A percentile compares a stretch with the other conserved stretches of the same genome.
Evolutionary conservation across 2,329 filamentous ascomycete species (phyloP).

Genomic region (Elsinoe necatrix): DNA sequence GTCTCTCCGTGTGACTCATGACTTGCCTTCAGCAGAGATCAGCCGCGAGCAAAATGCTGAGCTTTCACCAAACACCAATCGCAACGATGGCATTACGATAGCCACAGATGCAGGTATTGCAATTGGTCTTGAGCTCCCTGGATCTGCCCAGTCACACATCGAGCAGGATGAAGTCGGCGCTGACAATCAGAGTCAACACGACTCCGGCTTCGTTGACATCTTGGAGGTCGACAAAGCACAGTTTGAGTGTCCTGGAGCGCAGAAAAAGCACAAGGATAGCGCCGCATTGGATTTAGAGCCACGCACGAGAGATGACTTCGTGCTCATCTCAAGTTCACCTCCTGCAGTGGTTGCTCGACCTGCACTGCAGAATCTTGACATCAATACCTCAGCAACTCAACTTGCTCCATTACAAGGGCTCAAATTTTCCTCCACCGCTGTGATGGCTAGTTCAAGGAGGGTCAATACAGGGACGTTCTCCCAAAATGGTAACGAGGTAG

Average conservation of each 20-base stretch:
- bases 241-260: neutral
- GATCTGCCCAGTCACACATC: neutral
- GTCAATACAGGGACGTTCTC: neutral
- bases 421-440: slow-evolving; percentile 12
- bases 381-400: slow-evolving; percentile 19
- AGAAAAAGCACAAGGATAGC: neutral
- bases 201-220: slow-evolving; percentile 19
- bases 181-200: slow-evolving; percentile 5
- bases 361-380: slow-evolving; percentile 23
- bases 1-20: neutral
- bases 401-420: slow-evolving; percentile 10
- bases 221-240: slow-evolving; percentile 8
- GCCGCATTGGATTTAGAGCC: neutral
- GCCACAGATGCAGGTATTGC: neutral
- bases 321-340: slow-evolving; percentile 14
- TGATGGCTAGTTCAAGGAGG: neutral
- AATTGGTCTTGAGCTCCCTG: neutral
- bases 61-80: neutral
- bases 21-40: neutral
- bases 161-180: neutral
- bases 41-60: neutral
- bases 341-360: slow-evolving; percentile 13
- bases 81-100: neutral
- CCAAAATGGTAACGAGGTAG: neutral
- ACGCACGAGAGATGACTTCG: neutral